phyloP scores from a whole-genome alignment of 352 stramenopile genomes.

The Stramenopiles sp. region DNA sequence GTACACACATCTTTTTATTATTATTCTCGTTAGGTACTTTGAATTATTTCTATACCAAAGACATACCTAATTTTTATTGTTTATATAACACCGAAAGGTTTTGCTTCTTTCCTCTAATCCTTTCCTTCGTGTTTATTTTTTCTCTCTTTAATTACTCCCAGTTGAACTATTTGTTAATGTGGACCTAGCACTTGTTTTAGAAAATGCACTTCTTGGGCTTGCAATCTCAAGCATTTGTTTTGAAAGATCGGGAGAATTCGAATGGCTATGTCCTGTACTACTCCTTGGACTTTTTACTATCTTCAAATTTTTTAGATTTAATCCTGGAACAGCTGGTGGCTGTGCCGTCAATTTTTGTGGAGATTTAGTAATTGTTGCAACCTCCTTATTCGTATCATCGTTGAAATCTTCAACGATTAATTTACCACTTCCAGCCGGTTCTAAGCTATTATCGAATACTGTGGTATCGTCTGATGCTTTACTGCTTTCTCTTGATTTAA shows the following conservation, averaged over 20 bases:
- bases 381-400: background rate
- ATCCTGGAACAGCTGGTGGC: background rate
- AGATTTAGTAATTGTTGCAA: background rate
- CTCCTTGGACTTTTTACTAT: background rate
- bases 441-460: no score
- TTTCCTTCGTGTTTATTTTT: no score
- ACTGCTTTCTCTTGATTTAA: background rate
- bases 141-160: background rate
- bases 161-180: slow-evolving; percentile 7
- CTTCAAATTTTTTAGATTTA: background rate
- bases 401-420: background rate
- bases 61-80: no score
- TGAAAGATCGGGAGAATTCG: slow-evolving; percentile 3
- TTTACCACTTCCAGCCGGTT: background rate
- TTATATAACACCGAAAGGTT: no score
- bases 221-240: slow-evolving; percentile 9
- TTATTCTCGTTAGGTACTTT: no score
- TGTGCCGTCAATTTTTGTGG: background rate
- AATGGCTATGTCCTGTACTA: background rate
- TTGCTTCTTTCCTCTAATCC: no score
- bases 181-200: background rate
- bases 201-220: slow-evolving; percentile 1
- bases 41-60: no score
- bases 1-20: no score
- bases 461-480: no score